phyloP scores from a whole-genome alignment of 805 yeast species.

The Hemisphaericaspora nanyangensis region DNA sequence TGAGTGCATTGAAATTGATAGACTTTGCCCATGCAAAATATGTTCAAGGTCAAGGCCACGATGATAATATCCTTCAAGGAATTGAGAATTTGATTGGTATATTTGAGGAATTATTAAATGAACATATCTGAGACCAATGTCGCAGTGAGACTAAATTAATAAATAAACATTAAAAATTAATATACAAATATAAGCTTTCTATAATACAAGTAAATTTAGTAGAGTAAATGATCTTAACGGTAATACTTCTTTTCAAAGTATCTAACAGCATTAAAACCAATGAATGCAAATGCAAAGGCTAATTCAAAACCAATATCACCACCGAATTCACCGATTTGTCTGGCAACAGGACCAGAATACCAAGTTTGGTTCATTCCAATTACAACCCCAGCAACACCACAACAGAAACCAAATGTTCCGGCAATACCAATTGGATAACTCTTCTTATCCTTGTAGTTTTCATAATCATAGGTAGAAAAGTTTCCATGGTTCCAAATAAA shows the following conservation, averaged over 20 bases:
- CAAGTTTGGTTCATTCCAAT: constrained; percentile 86
- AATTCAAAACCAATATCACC: constrained; percentile 89
- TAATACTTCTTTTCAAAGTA: constrained; percentile 61
- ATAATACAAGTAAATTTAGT: no score
- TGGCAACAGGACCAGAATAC: constrained; percentile 71
- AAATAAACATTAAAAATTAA: no score
- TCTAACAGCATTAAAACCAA: constrained; percentile 56
- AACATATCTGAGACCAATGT: no score
- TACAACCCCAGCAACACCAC: constrained; percentile 83
- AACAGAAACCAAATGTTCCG: constrained; percentile 71
- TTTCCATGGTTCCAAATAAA: constrained; percentile 68
- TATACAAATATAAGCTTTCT: no score
- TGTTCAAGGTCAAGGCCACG: constrained; percentile 62
- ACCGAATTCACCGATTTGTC: constrained; percentile 58
- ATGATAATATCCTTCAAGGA: constrained; percentile 68
- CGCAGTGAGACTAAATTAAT: no score
- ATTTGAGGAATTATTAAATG: constrained; percentile 28
- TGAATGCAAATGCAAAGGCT: constrained; percentile 61
- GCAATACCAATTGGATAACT: constrained; percentile 74
- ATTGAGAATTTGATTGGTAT: constrained; percentile 54
- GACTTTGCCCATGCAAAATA: constrained; percentile 88
- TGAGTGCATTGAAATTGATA: constrained; percentile 65
- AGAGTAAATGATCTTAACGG: no score
- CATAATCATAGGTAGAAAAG: constrained; percentile 57
- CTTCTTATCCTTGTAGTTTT: constrained; percentile 53